Conservation (phyloP, 1,284 basidiomycete genomes). For the Trichosporon coremiiforme region DNA sequence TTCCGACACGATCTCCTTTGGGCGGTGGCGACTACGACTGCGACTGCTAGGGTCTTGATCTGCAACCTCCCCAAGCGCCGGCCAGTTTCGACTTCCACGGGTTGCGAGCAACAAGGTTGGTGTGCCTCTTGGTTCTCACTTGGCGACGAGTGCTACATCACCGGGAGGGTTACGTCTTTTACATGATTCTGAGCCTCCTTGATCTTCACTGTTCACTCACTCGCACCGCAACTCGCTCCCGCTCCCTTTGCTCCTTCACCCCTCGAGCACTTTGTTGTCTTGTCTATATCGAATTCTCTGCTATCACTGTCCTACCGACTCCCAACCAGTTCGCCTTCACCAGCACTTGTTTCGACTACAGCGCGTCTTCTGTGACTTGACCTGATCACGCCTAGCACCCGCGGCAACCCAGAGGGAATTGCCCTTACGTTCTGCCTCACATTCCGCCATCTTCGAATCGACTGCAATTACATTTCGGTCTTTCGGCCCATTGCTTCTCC, state of each 20-base stretch:
- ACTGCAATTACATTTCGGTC: not conserved
- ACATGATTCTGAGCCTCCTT: not conserved
- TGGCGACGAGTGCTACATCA: slow-evolving; percentile 7
- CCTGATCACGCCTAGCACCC: too few relatives aligned
- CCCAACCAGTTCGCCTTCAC: not conserved
- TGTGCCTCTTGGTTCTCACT: slow-evolving; percentile 14
- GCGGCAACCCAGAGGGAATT: not conserved
- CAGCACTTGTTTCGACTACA: not conserved
- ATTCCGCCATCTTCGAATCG: not conserved
- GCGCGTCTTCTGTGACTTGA: not conserved
- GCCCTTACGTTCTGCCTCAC: not conserved
- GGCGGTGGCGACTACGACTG: not conserved
- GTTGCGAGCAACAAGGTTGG: slow-evolving; percentile 9
- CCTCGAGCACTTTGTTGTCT: not conserved
- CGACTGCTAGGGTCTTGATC: not conserved
- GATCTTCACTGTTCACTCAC: not conserved
- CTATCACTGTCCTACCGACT: not conserved
- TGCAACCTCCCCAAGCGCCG: not conserved
- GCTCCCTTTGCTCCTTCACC: not conserved
- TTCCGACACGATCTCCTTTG: too few relatives aligned
- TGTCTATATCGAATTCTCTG: not conserved
- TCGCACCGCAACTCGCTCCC: not conserved
- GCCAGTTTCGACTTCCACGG: not conserved
- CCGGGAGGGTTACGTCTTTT: not conserved
- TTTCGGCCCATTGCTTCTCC: not conserved